Conservation (phyloP, 768 basidiomycete genomes). For the Termitomyces sp. region DNA sequence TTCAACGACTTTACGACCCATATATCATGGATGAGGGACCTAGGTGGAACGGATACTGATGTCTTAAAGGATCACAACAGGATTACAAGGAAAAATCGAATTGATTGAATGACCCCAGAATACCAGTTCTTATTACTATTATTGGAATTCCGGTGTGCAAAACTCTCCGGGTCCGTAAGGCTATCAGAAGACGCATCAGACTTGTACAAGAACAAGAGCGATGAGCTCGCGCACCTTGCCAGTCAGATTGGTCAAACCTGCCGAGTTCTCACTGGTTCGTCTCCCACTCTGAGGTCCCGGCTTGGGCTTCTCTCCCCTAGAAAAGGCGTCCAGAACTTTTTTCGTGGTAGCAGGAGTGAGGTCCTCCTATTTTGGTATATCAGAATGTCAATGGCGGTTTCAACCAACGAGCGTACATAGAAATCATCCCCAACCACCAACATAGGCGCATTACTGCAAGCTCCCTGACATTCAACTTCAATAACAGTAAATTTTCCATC, state of each 20-base stretch:
- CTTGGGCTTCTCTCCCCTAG: constrained; percentile 82
- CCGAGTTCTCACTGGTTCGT: constrained; percentile 89
- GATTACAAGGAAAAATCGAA: not conserved
- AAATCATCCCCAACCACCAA: constrained; percentile 94
- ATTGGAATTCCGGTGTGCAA: constrained; percentile 83
- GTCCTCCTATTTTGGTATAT: constrained; percentile 61
- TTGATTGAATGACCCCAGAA: not conserved
- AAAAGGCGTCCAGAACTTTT: constrained; percentile 76
- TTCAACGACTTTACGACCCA: constrained; percentile 9
- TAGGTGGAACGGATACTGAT: not conserved
- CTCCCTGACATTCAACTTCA: constrained; percentile 98
- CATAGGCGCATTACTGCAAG: constrained; percentile 98
- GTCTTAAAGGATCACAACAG: not conserved
- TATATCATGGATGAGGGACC: not conserved
- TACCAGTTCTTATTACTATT: not conserved
- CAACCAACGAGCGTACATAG: constrained; percentile 60
- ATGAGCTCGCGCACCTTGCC: constrained; percentile 53
- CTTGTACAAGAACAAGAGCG: not conserved
- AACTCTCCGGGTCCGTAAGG: constrained; percentile 93
- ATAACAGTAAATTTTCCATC: constrained; percentile 97
- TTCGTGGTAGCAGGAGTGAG: constrained; percentile 74
- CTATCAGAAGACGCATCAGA: constrained; percentile 35
- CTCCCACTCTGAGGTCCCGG: constrained; percentile 92
- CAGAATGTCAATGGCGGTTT: constrained; percentile 8
- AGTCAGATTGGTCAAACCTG: constrained; percentile 78